A percentile compares a stretch with the other conserved stretches of the same genome.
These are phyloP conservation scores for Lasiodiplodia sp. DNA, from an alignment of 2,329 filamentous ascomycete genomes.

Conservation along the genomic window DNA sequence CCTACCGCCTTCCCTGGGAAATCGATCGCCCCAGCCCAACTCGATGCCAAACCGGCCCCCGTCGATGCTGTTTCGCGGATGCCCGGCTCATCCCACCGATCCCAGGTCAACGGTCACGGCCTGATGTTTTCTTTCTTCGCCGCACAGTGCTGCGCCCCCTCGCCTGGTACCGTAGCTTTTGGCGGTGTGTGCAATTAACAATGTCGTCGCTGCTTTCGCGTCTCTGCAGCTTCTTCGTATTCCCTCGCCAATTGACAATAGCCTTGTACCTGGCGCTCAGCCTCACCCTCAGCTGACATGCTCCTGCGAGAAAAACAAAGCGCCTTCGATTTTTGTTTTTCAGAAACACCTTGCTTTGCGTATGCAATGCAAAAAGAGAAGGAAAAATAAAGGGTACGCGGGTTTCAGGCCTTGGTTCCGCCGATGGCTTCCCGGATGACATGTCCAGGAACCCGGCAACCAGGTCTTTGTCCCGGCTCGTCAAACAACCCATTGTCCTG, in stretches of 20 bases:
- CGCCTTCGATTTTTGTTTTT: not conserved
- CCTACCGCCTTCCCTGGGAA: slow-evolving; percentile 10
- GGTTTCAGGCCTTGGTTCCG: not conserved
- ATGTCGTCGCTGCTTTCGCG: slow-evolving; percentile 23
- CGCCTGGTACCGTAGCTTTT: slow-evolving; percentile 2
- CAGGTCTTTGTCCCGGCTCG: slow-evolving; percentile 13
- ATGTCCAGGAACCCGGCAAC: slow-evolving; percentile 11
- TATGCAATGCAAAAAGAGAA: not conserved
- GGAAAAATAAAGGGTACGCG: not conserved
- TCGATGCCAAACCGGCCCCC: slow-evolving; percentile 12
- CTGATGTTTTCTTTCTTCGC: slow-evolving; percentile 1
- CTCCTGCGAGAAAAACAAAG: not conserved
- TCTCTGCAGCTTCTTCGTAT: slow-evolving; percentile 20
- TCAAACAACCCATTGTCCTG: slow-evolving; percentile 4
- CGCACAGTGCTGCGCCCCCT: not conserved
- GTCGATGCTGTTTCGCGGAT: slow-evolving; percentile 24
- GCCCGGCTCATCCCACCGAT: slow-evolving; percentile 18
- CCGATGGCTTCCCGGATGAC: not conserved
- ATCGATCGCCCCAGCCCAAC: slow-evolving; percentile 13
- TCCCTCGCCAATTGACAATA: not conserved
- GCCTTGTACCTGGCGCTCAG: slow-evolving; percentile 5
- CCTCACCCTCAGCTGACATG: slow-evolving; percentile 16
- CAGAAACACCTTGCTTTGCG: slow-evolving; percentile 2
- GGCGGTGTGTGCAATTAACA: slow-evolving; percentile 27
- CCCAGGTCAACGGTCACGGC: not conserved